These are phyloP conservation scores for Zangia roseola DNA, from an alignment of 768 basidiomycete species.

Conservation along the genomic window DNA sequence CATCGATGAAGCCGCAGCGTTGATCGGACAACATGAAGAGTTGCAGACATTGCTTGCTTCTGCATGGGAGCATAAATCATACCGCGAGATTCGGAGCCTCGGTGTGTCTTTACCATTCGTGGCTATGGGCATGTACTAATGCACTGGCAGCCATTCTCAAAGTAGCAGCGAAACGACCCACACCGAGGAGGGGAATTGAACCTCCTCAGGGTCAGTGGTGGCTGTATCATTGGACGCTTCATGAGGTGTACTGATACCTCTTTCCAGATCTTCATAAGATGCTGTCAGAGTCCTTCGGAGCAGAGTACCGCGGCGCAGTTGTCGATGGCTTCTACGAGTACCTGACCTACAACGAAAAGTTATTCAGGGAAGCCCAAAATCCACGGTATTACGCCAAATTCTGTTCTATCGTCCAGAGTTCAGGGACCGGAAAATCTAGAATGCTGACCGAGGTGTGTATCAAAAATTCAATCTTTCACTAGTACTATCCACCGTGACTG, in stretches of 20 bases:
- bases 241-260: no score
- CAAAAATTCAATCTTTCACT: not conserved
- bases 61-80: conserved; percentile 2
- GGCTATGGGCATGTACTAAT: no score
- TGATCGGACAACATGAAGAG: not conserved
- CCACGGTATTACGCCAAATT: conserved; percentile 7
- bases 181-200: no score
- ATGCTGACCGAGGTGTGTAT: conserved; percentile 7
- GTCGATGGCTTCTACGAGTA: conserved; percentile 8
- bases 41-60: not conserved
- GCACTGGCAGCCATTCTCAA: no score
- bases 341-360: not conserved
- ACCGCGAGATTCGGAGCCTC: conserved; percentile 7
- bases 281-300: not conserved
- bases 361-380: not conserved
- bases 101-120: not conserved
- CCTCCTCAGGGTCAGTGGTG: no score
- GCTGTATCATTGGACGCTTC: no score
- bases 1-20: rapidly evolving
- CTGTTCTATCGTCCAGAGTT: conserved; percentile 15
- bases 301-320: not conserved
- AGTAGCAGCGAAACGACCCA: no score
- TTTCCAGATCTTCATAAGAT: no score
- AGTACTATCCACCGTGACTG: not conserved
- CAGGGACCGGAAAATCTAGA: conserved; percentile 13